Base-by-base conservation (phyloP, 106 monocot species). In the Chionographis japonica region DNA sequence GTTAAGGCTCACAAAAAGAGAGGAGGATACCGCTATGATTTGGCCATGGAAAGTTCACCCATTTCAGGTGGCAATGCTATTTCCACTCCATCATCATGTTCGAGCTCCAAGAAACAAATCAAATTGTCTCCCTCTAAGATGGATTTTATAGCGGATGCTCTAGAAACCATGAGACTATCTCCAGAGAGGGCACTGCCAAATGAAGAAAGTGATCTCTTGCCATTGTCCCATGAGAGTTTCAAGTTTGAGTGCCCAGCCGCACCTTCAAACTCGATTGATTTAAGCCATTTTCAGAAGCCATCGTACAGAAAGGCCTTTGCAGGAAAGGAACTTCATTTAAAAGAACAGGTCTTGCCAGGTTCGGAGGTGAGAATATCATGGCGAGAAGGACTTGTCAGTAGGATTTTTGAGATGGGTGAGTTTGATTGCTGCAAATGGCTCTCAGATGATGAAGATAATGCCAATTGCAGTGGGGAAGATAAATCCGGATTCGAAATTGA, bases 361-460 rank as follows among this genome's bases (percentile, higher is more conserved):
- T 69, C 79, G 8, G 71, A 63, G 6, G 50, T 69, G 37, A 78
- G 88, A 71, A 80, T 95, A 62, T 95, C 95, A 56, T 95, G 91
- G 95, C 62, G 95, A 67, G 91, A 91, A 62, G 95, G 95, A 58
- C 72, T 95, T 11, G 76, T 85, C 38, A 86, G 95, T 78, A 79
- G 85, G 68, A 94, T 90, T 37, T 87, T 87, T 70, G 78, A 90
- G 62, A 82, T 76, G 75, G 82, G 79, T 52, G 83, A 94, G 7
- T 62, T 87, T 49, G 78, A 72, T 72, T 72, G 73, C 55, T 72
- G 64, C 69, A 58, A 62, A 12, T 78, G 65, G 75, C 60, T 83
- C 7, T 77, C 73, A 4, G 88, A 87, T 69, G 77, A 69, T 68
- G 78, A 82, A 68, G 87, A 86, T 16, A 10, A 71, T 42, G 40